Evolutionary conservation across 2,329 filamentous ascomycete genomes (phyloP), one percentile per base, ranked within the genome.

Genomic region (Cryoendolithus antarcticus): DNA sequence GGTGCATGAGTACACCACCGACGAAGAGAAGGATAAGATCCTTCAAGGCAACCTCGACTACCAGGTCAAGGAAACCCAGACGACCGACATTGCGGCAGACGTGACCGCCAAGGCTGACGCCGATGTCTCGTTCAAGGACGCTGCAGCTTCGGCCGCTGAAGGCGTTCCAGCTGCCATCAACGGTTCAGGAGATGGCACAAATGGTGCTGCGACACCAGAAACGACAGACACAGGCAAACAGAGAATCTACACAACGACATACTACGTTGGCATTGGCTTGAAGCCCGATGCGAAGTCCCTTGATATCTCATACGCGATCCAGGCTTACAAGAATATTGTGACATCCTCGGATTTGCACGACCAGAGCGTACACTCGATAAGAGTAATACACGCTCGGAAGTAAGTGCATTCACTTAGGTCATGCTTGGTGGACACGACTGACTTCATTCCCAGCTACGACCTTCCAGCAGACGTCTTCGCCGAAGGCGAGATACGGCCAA

Each of bases 381-480:
- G 80, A 39, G 77, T 96, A 37, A 80, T 86, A 44, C 81, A 94
- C 56, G 80, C 86, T 36, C 80, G 85, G 62, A 93, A 82, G 88
- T 94, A 70, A 64, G 80, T 49, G 65, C 9, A 19, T 10, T 9
- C 9, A 2, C 24, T 21, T 7, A 15, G 27, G 30, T 11, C 9
- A 9, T 28, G 12, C 12, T 4, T 11, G n/a, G 7, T 27, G 6
- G 9, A 15, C 32, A 5, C 3, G 8, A 5, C 38, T 36, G 13
- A 28, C 27, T 19, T 19, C 3, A 37, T 32, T 47, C 27, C 15
- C 54, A 95, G 88, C 62, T 83, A 84, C 58, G 79, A 86, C 55
- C 72, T 98, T 19, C 91, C 91, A 21, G 79, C 85, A 43, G 89
- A 98, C 59, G 78, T 96, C 2, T 98, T 98, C 57, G 72, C 79